Conservation (phyloP, 208 protist genomes). For the Angomonas desouzai region DNA sequence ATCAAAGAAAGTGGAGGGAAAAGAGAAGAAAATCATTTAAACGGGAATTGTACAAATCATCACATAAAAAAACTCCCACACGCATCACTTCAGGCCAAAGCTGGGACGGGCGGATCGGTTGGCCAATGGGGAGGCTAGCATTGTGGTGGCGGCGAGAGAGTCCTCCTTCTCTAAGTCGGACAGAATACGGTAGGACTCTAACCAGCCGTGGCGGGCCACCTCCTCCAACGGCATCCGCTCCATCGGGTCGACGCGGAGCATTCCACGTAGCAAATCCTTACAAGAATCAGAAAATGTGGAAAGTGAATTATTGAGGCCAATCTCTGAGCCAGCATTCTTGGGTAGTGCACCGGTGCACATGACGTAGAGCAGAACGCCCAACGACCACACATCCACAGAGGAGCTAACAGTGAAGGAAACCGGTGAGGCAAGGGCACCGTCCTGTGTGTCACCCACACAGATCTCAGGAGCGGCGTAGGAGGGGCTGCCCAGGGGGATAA, state of each 20-base stretch:
- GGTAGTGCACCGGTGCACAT: constrained; percentile 66
- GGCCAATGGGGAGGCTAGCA: background rate
- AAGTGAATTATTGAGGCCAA: constrained; percentile 31
- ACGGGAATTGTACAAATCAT: too few relatives aligned
- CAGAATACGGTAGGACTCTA: background rate
- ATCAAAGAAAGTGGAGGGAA: too few relatives aligned
- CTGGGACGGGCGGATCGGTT: background rate
- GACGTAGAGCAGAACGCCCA: constrained; percentile 73
- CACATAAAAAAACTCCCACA: too few relatives aligned
- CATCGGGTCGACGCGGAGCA: constrained; percentile 34
- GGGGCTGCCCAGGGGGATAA: constrained; percentile 32
- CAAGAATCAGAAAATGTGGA: constrained; percentile 27
- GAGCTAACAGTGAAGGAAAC: constrained; percentile 14
- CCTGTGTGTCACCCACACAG: background rate
- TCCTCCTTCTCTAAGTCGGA: background rate
- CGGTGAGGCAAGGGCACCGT: background rate
- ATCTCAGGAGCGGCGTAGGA: constrained; percentile 75
- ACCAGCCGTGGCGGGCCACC: constrained; percentile 43
- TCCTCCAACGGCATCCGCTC: constrained; percentile 27
- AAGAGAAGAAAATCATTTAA: background rate
- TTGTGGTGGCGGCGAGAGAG: background rate
- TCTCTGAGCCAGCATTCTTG: constrained; percentile 10
- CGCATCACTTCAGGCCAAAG: background rate
- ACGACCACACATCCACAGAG: constrained; percentile 64
- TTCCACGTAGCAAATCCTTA: constrained; percentile 34